A percentile compares a stretch with the other conserved stretches of the same genome.
phyloP scores from a whole-genome alignment of 495 filamentous ascomycete genomes.

The Xylaria acuta region DNA sequence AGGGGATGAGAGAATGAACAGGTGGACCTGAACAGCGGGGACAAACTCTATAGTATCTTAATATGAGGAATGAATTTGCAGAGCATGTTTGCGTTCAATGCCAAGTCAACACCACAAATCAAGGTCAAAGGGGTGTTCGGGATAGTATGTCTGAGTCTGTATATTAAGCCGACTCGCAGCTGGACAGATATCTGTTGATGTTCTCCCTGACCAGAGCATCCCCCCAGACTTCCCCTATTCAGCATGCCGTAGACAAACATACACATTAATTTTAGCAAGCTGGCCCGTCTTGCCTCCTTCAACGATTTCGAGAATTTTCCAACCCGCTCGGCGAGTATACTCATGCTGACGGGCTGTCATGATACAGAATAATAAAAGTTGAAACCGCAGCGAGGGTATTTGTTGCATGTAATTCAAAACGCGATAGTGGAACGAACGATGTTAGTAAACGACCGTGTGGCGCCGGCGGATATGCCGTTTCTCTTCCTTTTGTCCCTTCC shows the following conservation, averaged over 20 bases:
- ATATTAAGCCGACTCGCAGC: background rate
- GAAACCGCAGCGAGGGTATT: constrained; percentile 44
- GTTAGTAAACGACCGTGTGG: constrained; percentile 38
- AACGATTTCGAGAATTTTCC: background rate
- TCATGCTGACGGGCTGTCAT: constrained; percentile 2
- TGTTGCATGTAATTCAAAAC: constrained; percentile 34
- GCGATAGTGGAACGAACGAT: constrained; percentile 23
- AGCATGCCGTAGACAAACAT: background rate
- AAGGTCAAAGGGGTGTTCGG: background rate
- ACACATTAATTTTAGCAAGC: background rate
- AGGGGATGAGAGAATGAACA: no score
- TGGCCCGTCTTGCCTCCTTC: background rate
- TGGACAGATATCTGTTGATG: background rate
- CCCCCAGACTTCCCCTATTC: background rate
- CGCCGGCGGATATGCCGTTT: constrained; percentile 30
- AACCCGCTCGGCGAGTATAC: constrained; percentile 2
- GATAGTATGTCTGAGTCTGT: constrained; percentile 1
- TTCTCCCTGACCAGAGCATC: background rate
- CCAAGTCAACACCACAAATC: background rate
- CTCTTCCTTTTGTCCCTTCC: constrained; percentile 34
- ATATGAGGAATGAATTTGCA: background rate
- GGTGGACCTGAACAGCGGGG: background rate
- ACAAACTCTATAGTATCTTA: background rate
- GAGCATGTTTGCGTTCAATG: background rate
- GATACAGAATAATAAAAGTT: constrained; percentile 17